These are phyloP conservation scores for Dactylellina leptospora DNA, from an alignment of 2,329 filamentous ascomycete species.

Conservation along the genomic window DNA sequence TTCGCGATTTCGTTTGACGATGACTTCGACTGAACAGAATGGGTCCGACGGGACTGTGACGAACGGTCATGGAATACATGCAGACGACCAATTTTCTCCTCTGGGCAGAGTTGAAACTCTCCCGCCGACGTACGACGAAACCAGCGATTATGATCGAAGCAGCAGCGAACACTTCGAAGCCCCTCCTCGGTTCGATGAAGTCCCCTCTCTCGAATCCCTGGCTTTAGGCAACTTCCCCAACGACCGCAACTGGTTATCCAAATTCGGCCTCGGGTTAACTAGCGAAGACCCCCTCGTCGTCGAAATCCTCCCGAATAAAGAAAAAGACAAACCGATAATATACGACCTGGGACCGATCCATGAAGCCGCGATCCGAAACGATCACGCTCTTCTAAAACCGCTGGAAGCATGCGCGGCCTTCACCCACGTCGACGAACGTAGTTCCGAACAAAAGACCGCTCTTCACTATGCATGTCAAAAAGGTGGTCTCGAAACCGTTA, in stretches of 20 bases:
- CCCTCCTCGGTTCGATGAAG: conserved; percentile 39
- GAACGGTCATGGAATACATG: neutral
- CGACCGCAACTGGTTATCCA: conserved; percentile 41
- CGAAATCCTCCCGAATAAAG: conserved; percentile 33
- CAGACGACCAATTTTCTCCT: neutral
- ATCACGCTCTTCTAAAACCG: conserved; percentile 30
- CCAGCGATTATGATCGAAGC: conserved; percentile 1
- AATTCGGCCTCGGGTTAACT: conserved; percentile 29
- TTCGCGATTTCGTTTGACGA: neutral
- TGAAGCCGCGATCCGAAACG: conserved; percentile 48
- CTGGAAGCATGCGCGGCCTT: conserved; percentile 21
- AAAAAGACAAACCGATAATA: conserved; percentile 16
- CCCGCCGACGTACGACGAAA: conserved; percentile 36
- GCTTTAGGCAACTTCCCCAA: conserved; percentile 2
- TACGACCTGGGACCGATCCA: conserved; percentile 45
- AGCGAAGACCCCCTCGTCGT: conserved; percentile 27
- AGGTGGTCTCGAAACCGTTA: conserved; percentile 38
- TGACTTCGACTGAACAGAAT: neutral
- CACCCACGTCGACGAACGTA: conserved; percentile 43
- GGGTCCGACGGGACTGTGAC: conserved; percentile 11
- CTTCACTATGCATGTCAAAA: conserved; percentile 49
- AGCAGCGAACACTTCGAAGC: conserved; percentile 25
- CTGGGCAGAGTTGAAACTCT: conserved; percentile 25
- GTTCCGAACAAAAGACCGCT: conserved; percentile 39
- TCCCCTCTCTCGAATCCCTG: conserved; percentile 25